A percentile compares a stretch with the other conserved stretches of the same genome.
phyloP scores from a whole-genome alignment of 1,139 yeast species.

The Candida anutae region DNA sequence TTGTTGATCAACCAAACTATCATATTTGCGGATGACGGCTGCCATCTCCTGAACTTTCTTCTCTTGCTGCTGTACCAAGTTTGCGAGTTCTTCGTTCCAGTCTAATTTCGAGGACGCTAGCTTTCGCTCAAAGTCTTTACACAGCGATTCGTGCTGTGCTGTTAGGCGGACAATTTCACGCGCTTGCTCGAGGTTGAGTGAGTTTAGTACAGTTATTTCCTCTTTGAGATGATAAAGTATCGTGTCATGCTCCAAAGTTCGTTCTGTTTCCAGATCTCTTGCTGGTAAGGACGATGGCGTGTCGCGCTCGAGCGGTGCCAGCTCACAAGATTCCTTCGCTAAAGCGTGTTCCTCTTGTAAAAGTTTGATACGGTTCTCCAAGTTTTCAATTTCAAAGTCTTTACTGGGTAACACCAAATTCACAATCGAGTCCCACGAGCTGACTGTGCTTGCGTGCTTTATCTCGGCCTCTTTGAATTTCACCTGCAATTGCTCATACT shows the following conservation, averaged over 20 bases:
- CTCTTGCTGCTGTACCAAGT: conserved; percentile 9
- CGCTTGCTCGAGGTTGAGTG: conserved; percentile 12
- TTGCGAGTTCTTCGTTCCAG: conserved; percentile 7
- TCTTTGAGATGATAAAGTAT: conserved; percentile 12
- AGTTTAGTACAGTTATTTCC: conserved; percentile 13
- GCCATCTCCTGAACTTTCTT: conserved; percentile 24
- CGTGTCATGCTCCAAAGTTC: conserved; percentile 14
- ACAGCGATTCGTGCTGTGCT: conserved; percentile 10
- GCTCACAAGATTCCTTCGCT: background rate
- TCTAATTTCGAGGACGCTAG: conserved; percentile 20
- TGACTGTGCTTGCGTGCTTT: background rate
- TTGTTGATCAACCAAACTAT: conserved; percentile 30
- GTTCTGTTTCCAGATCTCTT: background rate
- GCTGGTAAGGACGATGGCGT: conserved; percentile 1
- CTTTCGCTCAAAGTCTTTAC: conserved; percentile 17
- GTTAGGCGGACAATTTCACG: conserved; percentile 11
- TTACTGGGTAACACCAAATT: background rate
- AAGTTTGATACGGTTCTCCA: background rate
- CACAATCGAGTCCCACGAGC: background rate
- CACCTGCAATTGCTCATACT: background rate
- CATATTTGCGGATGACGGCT: conserved; percentile 24
- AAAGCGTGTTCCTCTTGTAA: conserved; percentile 12
- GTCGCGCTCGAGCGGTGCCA: background rate
- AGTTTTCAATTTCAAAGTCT: background rate
- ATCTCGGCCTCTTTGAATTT: background rate